Conservation (phyloP, 352 stramenopile species). For the Phytopythium boreale region DNA sequence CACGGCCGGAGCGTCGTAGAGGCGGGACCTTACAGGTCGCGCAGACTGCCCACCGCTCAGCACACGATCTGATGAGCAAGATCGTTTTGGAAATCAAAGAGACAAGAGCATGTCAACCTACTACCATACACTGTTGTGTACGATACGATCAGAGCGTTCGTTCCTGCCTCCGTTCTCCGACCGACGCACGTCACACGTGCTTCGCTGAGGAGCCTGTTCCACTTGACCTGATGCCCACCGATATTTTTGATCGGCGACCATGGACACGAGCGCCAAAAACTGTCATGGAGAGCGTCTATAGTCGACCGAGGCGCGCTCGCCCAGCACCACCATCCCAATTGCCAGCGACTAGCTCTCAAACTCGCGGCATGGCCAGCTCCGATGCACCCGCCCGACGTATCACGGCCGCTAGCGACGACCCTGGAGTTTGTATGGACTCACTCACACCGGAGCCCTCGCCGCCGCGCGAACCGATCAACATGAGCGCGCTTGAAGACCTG, state of each 20-base stretch:
- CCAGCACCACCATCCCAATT: not conserved
- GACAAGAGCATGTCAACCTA: not conserved
- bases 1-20: no score
- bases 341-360: not conserved
- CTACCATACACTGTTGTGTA: not conserved
- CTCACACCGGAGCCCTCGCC: not conserved
- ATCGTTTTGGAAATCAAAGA: conserved; percentile 3
- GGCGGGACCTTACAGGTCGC: no score
- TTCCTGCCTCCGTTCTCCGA: no score
- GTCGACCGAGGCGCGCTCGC: not conserved
- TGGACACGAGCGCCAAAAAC: not conserved
- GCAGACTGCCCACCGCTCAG: not conserved
- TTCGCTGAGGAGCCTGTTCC: not conserved
- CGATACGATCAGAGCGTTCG: not conserved
- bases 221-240: not conserved
- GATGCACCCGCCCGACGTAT: not conserved
- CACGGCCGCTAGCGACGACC: not conserved
- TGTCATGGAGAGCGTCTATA: not conserved
- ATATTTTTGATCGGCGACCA: not conserved
- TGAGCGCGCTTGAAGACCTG: conserved; percentile 48
- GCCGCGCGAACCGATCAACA: conserved; percentile 6
- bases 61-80: not conserved
- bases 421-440: not conserved
- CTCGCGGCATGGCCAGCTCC: not conserved
- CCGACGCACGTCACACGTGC: no score